These are phyloP conservation scores for Pythium vanterpoolii DNA, from an alignment of 352 stramenopile genomes.

Conservation along the genomic window DNA sequence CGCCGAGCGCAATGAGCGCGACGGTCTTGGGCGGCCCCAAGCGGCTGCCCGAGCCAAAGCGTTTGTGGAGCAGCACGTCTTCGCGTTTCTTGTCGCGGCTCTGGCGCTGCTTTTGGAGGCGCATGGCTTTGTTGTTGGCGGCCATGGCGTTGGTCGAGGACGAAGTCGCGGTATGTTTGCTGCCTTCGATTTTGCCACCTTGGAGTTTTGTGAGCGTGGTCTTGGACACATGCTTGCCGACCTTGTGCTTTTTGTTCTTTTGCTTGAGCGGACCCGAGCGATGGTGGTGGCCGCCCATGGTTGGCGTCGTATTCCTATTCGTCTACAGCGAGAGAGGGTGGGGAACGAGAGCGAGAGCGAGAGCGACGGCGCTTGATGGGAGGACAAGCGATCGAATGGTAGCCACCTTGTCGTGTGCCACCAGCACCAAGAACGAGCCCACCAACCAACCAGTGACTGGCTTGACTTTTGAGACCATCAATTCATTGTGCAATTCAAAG, in stretches of 20 bases:
- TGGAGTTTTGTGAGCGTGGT: slow-evolving; percentile 56
- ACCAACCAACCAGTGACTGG: too few species aligned
- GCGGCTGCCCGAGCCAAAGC: slow-evolving; percentile 67
- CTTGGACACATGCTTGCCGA: slow-evolving; percentile 81
- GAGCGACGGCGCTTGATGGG: slow-evolving; percentile 7
- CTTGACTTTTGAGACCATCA: slow-evolving; percentile 1
- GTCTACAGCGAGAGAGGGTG: background rate
- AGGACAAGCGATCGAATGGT: slow-evolving; percentile 10
- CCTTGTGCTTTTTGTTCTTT: slow-evolving; percentile 92
- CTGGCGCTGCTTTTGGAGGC: slow-evolving; percentile 83
- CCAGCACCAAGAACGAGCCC: background rate
- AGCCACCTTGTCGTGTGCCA: slow-evolving; percentile 23
- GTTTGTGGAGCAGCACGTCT: slow-evolving; percentile 79
- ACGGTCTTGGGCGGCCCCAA: slow-evolving; percentile 82
- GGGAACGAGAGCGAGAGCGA: too few species aligned
- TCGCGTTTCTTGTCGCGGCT: slow-evolving; percentile 83
- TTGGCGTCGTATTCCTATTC: background rate
- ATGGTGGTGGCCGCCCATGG: slow-evolving; percentile 75
- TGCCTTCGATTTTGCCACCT: slow-evolving; percentile 70
- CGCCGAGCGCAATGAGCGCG: slow-evolving; percentile 77
- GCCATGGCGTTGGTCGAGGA: slow-evolving; percentile 35
- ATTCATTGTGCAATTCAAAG: slow-evolving; percentile 29
- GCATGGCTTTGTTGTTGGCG: slow-evolving; percentile 66
- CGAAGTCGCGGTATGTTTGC: slow-evolving; percentile 19
- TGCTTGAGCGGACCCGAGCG: slow-evolving; percentile 88